phyloP scores from a whole-genome alignment of 208 protist genomes.

The Crithidia fasciculata region DNA sequence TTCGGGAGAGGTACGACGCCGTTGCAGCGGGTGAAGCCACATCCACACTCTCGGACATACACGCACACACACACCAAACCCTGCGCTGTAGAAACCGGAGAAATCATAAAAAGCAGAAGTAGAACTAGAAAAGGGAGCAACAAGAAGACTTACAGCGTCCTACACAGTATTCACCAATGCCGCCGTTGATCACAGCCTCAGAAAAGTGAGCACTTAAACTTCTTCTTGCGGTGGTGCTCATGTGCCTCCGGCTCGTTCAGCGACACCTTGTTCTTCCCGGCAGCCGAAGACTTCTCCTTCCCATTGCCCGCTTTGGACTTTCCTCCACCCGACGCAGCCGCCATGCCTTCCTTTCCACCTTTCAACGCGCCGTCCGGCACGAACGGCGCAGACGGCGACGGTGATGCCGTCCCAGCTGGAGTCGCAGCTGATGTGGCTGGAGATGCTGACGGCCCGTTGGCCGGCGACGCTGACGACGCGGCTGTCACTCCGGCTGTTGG shows the following conservation, averaged over 20 bases:
- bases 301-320: neutral
- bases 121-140: neutral
- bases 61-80: no score
- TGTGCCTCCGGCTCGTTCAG: slow-evolving; percentile 15
- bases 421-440: neutral
- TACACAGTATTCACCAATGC: no score
- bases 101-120: neutral
- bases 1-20: no score
- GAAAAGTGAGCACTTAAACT: slow-evolving; percentile 21
- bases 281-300: neutral
- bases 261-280: slow-evolving; percentile 19
- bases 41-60: no score
- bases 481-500: neutral
- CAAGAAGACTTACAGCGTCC: neutral
- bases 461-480: neutral
- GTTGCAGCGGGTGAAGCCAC: no score
- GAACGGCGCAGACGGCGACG: slow-evolving; percentile 1
- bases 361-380: neutral
- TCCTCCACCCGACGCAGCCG: neutral
- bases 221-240: slow-evolving; percentile 27
- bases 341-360: neutral
- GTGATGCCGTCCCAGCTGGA: neutral
- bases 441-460: neutral
- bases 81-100: no score
- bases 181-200: neutral